phyloP scores from a whole-genome alignment of 441 rosid genomes.

The Brassica balearica region DNA sequence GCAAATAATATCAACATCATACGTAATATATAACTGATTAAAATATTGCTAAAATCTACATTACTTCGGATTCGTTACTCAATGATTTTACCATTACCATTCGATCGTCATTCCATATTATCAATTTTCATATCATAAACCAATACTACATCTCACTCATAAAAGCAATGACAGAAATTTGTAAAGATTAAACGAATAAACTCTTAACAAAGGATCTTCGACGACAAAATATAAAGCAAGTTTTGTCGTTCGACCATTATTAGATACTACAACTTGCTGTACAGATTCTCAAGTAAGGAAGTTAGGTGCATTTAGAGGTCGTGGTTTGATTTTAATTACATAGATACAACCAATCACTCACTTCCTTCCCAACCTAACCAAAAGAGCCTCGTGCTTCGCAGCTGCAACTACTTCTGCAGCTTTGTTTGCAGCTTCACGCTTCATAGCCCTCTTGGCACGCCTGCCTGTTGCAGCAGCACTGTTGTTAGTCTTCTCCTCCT shows the following conservation, averaged over 20 bases:
- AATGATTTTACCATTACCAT: constrained; percentile 34
- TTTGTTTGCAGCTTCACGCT: constrained; percentile 97
- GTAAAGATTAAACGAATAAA: not conserved
- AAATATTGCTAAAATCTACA: not conserved
- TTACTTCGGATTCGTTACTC: constrained; percentile 6
- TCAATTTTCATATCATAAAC: constrained; percentile 7
- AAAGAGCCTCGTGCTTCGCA: constrained; percentile 68
- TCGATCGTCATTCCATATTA: constrained; percentile 25
- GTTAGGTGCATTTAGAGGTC: constrained; percentile 8
- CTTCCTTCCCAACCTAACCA: constrained; percentile 65
- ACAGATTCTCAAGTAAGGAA: constrained; percentile 34
- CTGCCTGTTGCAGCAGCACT: constrained; percentile 58
- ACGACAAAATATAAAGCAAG: not conserved
- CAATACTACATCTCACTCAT: constrained; percentile 2
- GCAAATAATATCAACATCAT: too few species aligned
- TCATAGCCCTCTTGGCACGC: constrained; percentile 88
- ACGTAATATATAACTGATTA: not conserved
- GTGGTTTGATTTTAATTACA: constrained; percentile 30
- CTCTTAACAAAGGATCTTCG: not conserved
- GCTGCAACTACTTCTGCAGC: constrained; percentile 66
- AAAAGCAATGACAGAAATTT: constrained; percentile 17
- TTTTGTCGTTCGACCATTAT: constrained; percentile 34
- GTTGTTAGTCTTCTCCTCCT: constrained; percentile 49
- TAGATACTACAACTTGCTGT: constrained; percentile 28
- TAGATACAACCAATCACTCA: constrained; percentile 48